These are phyloP conservation scores for Cotoneaster glaucophyllus DNA, from an alignment of 306 rosid species.

Conservation along the genomic window DNA sequence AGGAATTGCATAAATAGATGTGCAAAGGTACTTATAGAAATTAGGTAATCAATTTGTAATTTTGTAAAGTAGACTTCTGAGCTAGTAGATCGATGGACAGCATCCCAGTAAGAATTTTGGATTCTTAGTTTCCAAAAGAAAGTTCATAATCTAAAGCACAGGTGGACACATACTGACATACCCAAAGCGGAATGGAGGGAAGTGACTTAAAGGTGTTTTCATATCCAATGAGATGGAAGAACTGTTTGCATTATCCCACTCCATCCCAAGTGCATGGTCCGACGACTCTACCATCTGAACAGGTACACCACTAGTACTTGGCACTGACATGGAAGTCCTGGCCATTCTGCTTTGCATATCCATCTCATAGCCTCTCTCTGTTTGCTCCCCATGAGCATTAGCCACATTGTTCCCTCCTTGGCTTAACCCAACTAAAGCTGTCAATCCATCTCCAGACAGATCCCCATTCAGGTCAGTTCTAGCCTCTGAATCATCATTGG, in stretches of 20 bases:
- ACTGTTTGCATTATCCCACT: constrained; percentile 72
- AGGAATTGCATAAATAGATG: not conserved
- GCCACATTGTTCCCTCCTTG: constrained; percentile 57
- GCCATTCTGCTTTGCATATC: constrained; percentile 59
- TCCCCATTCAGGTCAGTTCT: constrained; percentile 77
- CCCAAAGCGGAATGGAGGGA: constrained; percentile 99
- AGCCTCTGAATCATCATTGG: constrained; percentile 87
- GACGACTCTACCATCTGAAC: constrained; percentile 77
- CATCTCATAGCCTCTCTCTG: constrained; percentile 74
- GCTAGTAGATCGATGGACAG: not conserved
- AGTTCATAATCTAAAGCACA: not conserved
- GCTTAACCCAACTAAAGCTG: constrained; percentile 92
- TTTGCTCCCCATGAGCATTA: constrained; percentile 57
- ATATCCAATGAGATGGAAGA: constrained; percentile 81
- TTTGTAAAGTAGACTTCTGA: not conserved
- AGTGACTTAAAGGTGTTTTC: constrained; percentile 95
- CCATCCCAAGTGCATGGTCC: constrained; percentile 64
- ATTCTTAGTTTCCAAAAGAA: not conserved
- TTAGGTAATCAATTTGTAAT: not conserved
- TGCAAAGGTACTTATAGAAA: not conserved
- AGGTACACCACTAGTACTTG: constrained; percentile 68
- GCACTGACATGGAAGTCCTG: constrained; percentile 55
- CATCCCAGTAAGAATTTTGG: not conserved
- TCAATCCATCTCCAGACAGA: constrained; percentile 86
- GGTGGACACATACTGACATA: constrained; percentile 22